phyloP scores from a whole-genome alignment of 345 rosid species.

The Heritiera fomes region DNA sequence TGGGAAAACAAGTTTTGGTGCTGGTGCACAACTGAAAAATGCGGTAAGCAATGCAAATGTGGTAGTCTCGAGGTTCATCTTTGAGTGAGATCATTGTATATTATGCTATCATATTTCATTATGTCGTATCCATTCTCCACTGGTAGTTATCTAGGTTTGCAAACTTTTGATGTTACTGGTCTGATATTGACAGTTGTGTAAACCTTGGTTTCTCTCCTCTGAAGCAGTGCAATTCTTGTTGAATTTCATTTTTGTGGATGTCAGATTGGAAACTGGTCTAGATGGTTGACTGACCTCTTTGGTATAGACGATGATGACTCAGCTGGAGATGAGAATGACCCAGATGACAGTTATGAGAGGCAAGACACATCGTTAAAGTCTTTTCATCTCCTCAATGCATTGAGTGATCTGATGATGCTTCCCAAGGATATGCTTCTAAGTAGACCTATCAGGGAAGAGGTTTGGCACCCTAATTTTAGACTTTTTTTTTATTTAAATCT shows the following conservation, averaged over 20 bases:
- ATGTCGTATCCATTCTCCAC: not conserved
- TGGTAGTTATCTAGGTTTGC: not conserved
- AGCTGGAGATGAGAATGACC: constrained; percentile 38
- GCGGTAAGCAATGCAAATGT: constrained; percentile 47
- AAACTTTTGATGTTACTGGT: not conserved
- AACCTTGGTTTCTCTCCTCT: not conserved
- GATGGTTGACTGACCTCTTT: constrained; percentile 88
- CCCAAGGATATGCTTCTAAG: constrained; percentile 92
- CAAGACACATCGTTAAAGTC: constrained; percentile 61
- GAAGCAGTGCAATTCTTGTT: constrained; percentile 6
- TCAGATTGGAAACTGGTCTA: constrained; percentile 96
- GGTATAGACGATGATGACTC: constrained; percentile 69
- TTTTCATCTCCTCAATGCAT: constrained; percentile 80
- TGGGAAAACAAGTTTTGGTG: constrained; percentile 80
- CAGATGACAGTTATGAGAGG: constrained; percentile 39
- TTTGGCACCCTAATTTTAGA: constrained; percentile 17
- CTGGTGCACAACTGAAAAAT: constrained; percentile 89
- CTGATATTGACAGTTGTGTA: not conserved
- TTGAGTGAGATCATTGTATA: not conserved
- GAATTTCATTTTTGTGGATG: constrained; percentile 22
- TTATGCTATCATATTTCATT: not conserved
- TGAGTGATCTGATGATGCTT: constrained; percentile 98
- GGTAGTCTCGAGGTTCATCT: not conserved
- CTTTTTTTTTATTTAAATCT: not conserved
- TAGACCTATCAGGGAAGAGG: constrained; percentile 79